Evolutionary conservation across 2,329 filamentous ascomycete species (phyloP), one percentile per base, ranked within the genome.

Genomic region (Pseudophaeomoniella oleicola): DNA sequence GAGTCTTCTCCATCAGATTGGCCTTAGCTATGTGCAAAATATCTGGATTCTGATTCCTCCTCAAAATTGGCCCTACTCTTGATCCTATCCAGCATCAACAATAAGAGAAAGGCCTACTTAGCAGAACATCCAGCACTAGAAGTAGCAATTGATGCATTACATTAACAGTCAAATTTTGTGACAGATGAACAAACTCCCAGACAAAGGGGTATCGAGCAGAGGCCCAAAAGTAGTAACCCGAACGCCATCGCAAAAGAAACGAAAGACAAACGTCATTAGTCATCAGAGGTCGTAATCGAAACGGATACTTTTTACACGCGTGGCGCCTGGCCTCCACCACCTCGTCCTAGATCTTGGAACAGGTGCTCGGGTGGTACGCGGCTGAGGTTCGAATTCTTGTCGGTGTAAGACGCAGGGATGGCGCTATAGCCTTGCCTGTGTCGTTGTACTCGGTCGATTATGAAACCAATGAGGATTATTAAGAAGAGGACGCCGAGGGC

Each of bases 401-500:
- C 62, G 17, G 60, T 60, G 37, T 60, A 59, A 32, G 52, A 52
- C 38, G 59, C 60, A 5, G 62, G 61, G 6, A 62, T 59, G 30
- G 52, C 52, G 42, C 59, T 56, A 46, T 66, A 66, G 38, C 62
- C 62, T 43, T 64, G 60, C 39, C 60, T 58, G 37, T 55, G 57
- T 35, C 62, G 57, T 47, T 64, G 62, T 37, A 64, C 57, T 46
- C 62, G 61, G 42, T 63, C 63, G 39, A 64, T 50, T 43, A 65
- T 63, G 35, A 66, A 54, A 35, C 62, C 62, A 29, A 60, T 52
- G 32, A 61, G 51, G 34, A 66, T 59, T 36, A 66, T 61, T 19
- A 66, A 54, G 54, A 66, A 66, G 37, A 66, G 58, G 40, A 57
- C 63, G 41, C 59, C 62, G 22, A 65, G 51, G 5, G 62, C 61